A percentile compares a stretch with the other conserved stretches of the same genome.
Evolutionary conservation across 2,329 filamentous ascomycete genomes (phyloP).

Genomic region (Mollisiaceae sp.): DNA sequence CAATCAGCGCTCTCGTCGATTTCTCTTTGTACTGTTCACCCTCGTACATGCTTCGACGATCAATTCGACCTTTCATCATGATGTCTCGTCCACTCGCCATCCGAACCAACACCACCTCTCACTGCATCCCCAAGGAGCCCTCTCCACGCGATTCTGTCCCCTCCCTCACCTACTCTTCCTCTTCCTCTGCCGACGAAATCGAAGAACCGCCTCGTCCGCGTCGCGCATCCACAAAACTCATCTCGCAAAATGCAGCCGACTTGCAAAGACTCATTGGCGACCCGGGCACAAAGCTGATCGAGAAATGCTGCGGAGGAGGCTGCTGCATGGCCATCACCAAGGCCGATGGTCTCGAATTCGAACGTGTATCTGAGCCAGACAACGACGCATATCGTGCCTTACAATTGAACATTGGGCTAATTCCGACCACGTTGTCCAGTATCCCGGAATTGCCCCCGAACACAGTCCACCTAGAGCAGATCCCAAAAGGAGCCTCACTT

Average conservation of each 20-base stretch:
- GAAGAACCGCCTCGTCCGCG: slow-evolving; percentile 56
- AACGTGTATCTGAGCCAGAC: slow-evolving; percentile 66
- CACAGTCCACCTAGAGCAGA: slow-evolving; percentile 71
- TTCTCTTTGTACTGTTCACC: slow-evolving; percentile 3
- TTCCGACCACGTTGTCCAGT: slow-evolving; percentile 75
- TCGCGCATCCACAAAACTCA: slow-evolving; percentile 72
- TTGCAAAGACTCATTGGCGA: slow-evolving; percentile 69
- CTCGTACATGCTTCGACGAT: slow-evolving; percentile 25
- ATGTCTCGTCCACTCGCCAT: slow-evolving; percentile 38
- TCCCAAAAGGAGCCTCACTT: slow-evolving; percentile 48
- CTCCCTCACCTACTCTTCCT: slow-evolving; percentile 66
- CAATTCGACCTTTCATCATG: slow-evolving; percentile 19
- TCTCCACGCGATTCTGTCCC: slow-evolving; percentile 59
- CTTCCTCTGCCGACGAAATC: slow-evolving; percentile 56
- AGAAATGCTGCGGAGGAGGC: slow-evolving; percentile 67
- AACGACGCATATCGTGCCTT: slow-evolving; percentile 86
- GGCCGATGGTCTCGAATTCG: slow-evolving; percentile 55
- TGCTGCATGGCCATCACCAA: slow-evolving; percentile 61
- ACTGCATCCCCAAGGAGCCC: slow-evolving; percentile 41
- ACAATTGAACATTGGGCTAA: slow-evolving; percentile 73
- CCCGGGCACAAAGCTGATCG: slow-evolving; percentile 64
- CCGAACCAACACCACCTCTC: slow-evolving; percentile 39
- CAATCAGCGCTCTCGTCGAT: slow-evolving; percentile 7
- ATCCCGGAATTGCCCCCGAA: slow-evolving; percentile 75
- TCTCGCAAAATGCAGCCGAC: slow-evolving; percentile 66